phyloP scores from a whole-genome alignment of 139 green algal genomes.

The Chlorella vulgaris region DNA sequence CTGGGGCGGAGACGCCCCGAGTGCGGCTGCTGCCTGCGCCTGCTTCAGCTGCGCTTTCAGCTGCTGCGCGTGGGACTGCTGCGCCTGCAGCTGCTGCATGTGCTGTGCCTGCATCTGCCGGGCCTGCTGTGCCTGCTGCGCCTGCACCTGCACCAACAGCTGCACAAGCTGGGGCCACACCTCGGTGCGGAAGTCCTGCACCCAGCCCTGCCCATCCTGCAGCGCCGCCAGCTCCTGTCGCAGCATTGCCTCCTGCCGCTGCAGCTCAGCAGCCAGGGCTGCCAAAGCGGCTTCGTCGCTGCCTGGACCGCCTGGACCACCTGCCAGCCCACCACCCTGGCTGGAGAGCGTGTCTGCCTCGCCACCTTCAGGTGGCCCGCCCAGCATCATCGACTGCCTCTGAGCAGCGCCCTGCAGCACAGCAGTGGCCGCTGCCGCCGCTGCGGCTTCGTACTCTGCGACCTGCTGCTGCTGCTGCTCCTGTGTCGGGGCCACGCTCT shows the following conservation, averaged over 20 bases:
- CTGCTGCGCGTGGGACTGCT: not conserved
- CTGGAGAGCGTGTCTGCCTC: not conserved
- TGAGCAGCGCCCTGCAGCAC: not conserved
- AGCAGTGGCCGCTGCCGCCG: not conserved
- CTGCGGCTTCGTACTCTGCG: not conserved
- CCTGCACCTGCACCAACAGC: not conserved
- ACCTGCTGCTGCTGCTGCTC: not conserved
- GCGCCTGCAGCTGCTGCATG: not conserved
- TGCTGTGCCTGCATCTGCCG: not conserved
- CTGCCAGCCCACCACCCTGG: not conserved
- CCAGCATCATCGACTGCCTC: not conserved
- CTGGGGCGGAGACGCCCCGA: not conserved
- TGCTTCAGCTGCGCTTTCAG: not conserved
- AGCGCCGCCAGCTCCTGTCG: not conserved
- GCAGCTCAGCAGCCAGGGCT: not conserved
- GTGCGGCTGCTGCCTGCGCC: not conserved
- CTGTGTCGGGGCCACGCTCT: too few relatives aligned
- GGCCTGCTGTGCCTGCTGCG: not conserved
- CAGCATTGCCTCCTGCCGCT: slow-evolving; percentile 7
- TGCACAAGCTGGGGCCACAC: not conserved
- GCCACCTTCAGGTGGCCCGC: not conserved
- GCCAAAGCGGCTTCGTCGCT: not conserved
- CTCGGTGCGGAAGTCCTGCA: not conserved
- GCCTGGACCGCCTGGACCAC: not conserved
- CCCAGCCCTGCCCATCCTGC: slow-evolving; percentile 9